Base-by-base conservation (phyloP, 768 basidiomycete species). In the Russula emetica region DNA sequence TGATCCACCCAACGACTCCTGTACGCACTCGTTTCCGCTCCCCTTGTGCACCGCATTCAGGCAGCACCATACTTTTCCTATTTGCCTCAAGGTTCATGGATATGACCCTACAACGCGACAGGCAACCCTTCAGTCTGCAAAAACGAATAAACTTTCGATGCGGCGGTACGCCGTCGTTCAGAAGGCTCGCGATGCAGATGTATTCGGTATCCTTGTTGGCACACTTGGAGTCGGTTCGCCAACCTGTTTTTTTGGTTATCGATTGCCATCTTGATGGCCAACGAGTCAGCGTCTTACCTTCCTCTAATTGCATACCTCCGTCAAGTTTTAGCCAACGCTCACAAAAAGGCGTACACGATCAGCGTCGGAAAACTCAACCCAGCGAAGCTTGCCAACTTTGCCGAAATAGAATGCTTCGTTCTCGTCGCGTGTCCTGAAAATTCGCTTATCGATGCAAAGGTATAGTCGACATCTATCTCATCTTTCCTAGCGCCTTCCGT, bases 401-500 rank as follows among this genome's bases (percentile, higher is more conserved):
- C 90, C 70, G 95, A 98, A 73, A 87, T 99, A 55, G 96, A 98
- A 71, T 96, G 94, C 70, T 98, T 94, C 70, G 88, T 98, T 20
- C 80, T 97, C 62, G 91, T 97, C 4, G 95, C 95, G 2, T 99
- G 97, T 74, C 89, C 44, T 20, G 44, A 45, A 45, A 45, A 45
- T 20, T 45, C 44, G 58, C 72, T 98, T 28, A 78, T 88, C 40
- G 89, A 91, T 24, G 80, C 85, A 5, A 89, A 88, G 76, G 87
- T 82, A 47, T 74, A 69, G 8, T 55, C 61, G 26, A 55, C 40
- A 36, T 5, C 16, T 55, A 11, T 5, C 24, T 9, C 20, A 14
- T 54, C 22, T 7, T 11, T 26, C 7, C 18, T 1, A 18, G n/a
- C 36, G 47, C 36, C n/a, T 38, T 18, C 28, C 16, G 16, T 30